phyloP scores from a whole-genome alignment of 768 basidiomycete species.

The Hygrophorus russula region DNA sequence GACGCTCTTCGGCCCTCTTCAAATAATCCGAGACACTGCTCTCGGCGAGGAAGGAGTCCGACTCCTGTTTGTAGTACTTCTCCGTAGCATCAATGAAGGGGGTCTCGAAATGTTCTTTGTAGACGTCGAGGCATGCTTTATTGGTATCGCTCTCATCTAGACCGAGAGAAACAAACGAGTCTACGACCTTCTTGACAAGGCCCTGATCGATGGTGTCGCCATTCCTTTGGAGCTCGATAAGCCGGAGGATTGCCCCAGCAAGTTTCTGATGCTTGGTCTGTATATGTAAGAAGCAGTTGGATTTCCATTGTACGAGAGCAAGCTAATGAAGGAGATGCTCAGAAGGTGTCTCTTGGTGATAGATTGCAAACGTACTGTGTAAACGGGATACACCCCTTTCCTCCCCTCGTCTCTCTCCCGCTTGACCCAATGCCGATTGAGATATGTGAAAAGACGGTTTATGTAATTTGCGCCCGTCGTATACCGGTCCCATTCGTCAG shows the following conservation, averaged over 20 bases:
- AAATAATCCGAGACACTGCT: slow-evolving; percentile 92
- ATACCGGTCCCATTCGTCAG: slow-evolving; percentile 89
- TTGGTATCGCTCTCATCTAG: slow-evolving; percentile 88
- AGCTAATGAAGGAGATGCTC: slow-evolving; percentile 36
- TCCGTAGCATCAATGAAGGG: slow-evolving; percentile 87
- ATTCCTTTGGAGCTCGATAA: slow-evolving; percentile 90
- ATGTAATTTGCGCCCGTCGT: slow-evolving; percentile 96
- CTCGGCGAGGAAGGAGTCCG: slow-evolving; percentile 77
- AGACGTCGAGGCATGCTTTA: slow-evolving; percentile 87
- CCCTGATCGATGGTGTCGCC: slow-evolving; percentile 91
- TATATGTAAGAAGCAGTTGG: slow-evolving; percentile 81
- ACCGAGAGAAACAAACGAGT: slow-evolving; percentile 91
- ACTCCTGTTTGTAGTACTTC: slow-evolving; percentile 87
- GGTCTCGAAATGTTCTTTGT: slow-evolving; percentile 80
- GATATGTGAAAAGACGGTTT: slow-evolving; percentile 93
- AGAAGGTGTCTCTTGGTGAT: slow-evolving; percentile 3
- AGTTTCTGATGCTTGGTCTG: slow-evolving; percentile 76
- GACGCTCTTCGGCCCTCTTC: slow-evolving; percentile 85
- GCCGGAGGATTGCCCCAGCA: slow-evolving; percentile 74
- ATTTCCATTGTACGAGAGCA: slow-evolving; percentile 93
- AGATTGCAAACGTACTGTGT: slow-evolving; percentile 55
- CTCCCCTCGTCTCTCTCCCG: slow-evolving; percentile 95
- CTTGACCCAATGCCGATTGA: slow-evolving; percentile 99
- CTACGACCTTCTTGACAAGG: slow-evolving; percentile 88
- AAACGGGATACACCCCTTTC: slow-evolving; percentile 89